Base-by-base conservation (phyloP, 176 grass and related monocot genomes). In the Oryza officinalis region DNA sequence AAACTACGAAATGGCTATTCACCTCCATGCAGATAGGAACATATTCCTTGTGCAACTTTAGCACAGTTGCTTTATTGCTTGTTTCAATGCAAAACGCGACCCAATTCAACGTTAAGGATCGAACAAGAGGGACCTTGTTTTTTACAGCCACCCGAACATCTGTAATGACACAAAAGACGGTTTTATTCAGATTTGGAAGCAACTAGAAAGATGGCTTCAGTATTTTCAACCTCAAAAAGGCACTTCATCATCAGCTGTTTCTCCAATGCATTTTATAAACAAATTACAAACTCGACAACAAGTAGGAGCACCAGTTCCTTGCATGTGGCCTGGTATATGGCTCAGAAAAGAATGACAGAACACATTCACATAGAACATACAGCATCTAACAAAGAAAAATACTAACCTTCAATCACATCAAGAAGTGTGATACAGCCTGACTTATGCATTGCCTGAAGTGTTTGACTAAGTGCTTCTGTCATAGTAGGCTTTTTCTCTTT, bases 21-120 rank as follows among this genome's bases (percentile, higher is more conserved):
- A 99, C 96, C 93, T 99, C 96, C 96, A 99, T 94, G 78, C 89
- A 96, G 50, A 99, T 96, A 76, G 96, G 96, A 75, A 99, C 96
- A 86, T 94, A 99, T 45, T 99, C 96, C 86, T 99, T 99, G 86
- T 99, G 93, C 74, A 99, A 81, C 81, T 96, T 99, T 63, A 99
- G 88, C 37, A 96, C 87, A 74, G 87, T 89, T 68, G 89, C 70
- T 75, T 99, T 99, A 88, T 96, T 96, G 69, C 93, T 99, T 74
- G 93, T 99, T 84, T 99, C 96, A 74, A 96, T 94, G 82, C 93
- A 99, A 89, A 89, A 94, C 41, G 91, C 63, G 74, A 99, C 87
- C 96, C 96, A 99, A 33, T 90, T 94, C 67, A 99, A 32, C 2
- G 96, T 96, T 79, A 89, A 83, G 35, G 96, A 99, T 35, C 96